Conservation (phyloP, 2,329 filamentous ascomycete species). For the Phaeosphaeriaceae sp. region DNA sequence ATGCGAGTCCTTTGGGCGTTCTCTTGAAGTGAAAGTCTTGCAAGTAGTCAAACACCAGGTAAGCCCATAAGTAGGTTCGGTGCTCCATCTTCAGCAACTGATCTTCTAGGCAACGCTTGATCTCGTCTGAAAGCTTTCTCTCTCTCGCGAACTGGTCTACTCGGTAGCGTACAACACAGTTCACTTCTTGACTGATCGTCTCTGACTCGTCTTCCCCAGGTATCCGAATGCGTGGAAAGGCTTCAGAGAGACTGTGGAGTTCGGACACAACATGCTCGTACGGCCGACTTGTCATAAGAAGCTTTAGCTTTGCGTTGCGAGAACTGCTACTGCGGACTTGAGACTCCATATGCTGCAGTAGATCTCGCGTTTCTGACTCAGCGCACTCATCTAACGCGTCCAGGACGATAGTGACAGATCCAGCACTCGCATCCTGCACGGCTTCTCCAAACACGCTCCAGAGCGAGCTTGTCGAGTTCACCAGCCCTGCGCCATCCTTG, state of each 20-base stretch:
- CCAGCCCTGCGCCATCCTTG: slow-evolving; percentile 15
- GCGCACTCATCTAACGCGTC: slow-evolving; percentile 27
- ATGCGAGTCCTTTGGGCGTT: slow-evolving; percentile 14
- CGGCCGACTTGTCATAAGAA: slow-evolving; percentile 25
- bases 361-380: slow-evolving; percentile 18
- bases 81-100: slow-evolving; percentile 17
- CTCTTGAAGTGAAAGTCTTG: slow-evolving; percentile 12
- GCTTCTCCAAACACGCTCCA: slow-evolving; percentile 19
- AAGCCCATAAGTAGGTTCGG: slow-evolving; percentile 28
- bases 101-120: slow-evolving; percentile 14
- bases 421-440: slow-evolving; percentile 16
- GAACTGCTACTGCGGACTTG: slow-evolving; percentile 12
- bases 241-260: slow-evolving; percentile 12
- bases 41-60: slow-evolving; percentile 22
- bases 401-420: slow-evolving; percentile 22
- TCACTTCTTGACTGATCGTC: slow-evolving; percentile 26
- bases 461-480: slow-evolving; percentile 24
- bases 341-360: slow-evolving; percentile 18
- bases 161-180: slow-evolving; percentile 20
- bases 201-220: slow-evolving; percentile 28
- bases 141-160: slow-evolving; percentile 19
- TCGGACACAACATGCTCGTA: slow-evolving; percentile 22
- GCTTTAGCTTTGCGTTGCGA: slow-evolving; percentile 14
- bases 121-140: slow-evolving; percentile 15
- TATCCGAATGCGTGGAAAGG: slow-evolving; percentile 24